Conservation (phyloP, 2,329 filamentous ascomycete genomes). For the Neonectria neomacrospora region DNA sequence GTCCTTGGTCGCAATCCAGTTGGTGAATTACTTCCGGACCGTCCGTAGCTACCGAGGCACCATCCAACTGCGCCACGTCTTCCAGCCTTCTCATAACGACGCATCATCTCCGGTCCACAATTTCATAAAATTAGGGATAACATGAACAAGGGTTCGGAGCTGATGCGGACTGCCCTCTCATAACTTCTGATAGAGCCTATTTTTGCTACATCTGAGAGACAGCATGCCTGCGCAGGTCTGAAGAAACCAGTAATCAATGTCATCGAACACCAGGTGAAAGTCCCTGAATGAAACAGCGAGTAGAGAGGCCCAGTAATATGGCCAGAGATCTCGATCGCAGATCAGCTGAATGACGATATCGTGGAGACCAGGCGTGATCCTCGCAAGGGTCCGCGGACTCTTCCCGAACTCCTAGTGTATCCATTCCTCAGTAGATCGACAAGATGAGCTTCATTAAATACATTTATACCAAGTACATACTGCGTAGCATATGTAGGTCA, state of each 20-base stretch:
- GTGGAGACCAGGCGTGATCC: too few relatives aligned
- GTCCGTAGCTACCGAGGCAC: neutral
- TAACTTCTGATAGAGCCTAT: slow-evolving; percentile 51
- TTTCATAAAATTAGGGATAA: slow-evolving; percentile 53
- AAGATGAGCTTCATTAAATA: too few relatives aligned
- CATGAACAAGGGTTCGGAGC: slow-evolving; percentile 60
- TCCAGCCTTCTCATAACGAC: neutral
- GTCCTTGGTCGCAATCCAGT: neutral
- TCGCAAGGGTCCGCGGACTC: too few relatives aligned
- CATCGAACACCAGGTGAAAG: slow-evolving; percentile 58
- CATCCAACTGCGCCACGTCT: neutral
- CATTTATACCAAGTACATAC: too few relatives aligned
- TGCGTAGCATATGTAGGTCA: too few relatives aligned
- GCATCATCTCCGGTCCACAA: slow-evolving; percentile 53
- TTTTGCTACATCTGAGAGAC: slow-evolving; percentile 53
- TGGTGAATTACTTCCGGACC: neutral
- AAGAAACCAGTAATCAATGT: slow-evolving; percentile 59
- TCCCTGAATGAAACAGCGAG: slow-evolving; percentile 55
- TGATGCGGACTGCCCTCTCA: too few relatives aligned
- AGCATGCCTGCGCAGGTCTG: slow-evolving; percentile 53
- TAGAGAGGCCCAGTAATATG: slow-evolving; percentile 36
- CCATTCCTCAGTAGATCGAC: too few relatives aligned
- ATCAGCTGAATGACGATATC: too few relatives aligned
- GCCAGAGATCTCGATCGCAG: too few relatives aligned
- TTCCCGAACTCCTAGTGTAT: too few relatives aligned